Base-by-base conservation (phyloP, 306 rosid species). In the Leucaena leucocephala region DNA sequence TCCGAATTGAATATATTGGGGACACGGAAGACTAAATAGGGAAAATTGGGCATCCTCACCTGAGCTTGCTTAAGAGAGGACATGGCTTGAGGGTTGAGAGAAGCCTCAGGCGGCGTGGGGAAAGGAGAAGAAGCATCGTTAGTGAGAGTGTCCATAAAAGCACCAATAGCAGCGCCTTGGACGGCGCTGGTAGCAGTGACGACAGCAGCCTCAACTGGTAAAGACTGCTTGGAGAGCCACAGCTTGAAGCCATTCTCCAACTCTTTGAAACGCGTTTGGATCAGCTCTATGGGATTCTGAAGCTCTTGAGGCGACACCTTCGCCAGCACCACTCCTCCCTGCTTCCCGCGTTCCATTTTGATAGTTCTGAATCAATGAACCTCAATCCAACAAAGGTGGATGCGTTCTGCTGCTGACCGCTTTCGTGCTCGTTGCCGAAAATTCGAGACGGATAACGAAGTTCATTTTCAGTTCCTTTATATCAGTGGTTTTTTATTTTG, bases 91-190 rank as follows among this genome's bases (percentile, higher is more conserved):
- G 99, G 98, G 81, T 85, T 88, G 54, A 94, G 91, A 66, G 86
- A 43, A 22, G 93, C 89, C 66, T 87, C 89, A 49, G 97, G 92
- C 0, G 98, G 94, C 52, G 87, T 68, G 9, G 94, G 88, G 7
- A 96, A 68, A 76, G 92, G 38, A 16, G 99, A 88, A 52, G 93
- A 61, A 27, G 76, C 84, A 17, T 91, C 98, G 43, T 78, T 79
- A 27, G 98, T 86, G 58, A 96, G 93, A 40, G 92, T 93, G 22
- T 98, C 97, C 99, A 96, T 91, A 46, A 90, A 84, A 33, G 79
- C 96, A 2, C 99, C 99, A 68, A 96, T 91, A 5, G 92, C 98
- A 7, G 96, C 99, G 0, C 99, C 99, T 82, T 96, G 99, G 8
- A 85, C 93, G 64, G 93, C 98, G 89, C 97, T 85, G 68, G 98